Conservation (phyloP, 768 basidiomycete genomes). For the Leccinum ochraceum region DNA sequence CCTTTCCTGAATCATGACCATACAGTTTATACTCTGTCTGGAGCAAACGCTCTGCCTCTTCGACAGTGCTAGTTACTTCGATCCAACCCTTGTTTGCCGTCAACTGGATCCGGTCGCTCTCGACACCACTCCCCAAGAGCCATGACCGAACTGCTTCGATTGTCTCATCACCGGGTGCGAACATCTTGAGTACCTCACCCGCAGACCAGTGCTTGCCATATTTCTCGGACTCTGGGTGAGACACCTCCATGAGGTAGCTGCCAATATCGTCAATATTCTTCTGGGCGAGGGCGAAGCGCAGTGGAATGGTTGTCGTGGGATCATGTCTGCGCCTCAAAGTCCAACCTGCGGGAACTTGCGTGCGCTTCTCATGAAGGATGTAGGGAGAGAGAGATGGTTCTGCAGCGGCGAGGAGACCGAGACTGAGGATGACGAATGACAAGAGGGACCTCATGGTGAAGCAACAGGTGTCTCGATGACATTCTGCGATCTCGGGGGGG, state of each 20-base stretch:
- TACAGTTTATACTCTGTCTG: slow-evolving; percentile 37
- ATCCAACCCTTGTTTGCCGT: slow-evolving; percentile 27
- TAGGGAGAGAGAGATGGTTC: slow-evolving; percentile 22
- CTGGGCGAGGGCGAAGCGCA: slow-evolving; percentile 36
- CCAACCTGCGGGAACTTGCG: slow-evolving; percentile 39
- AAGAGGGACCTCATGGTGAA: slow-evolving; percentile 19
- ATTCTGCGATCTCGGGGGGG: not conserved
- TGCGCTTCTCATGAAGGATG: slow-evolving; percentile 43
- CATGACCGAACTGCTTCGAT: slow-evolving; percentile 29
- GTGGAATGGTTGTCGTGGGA: slow-evolving; percentile 27
- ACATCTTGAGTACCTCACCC: slow-evolving; percentile 27
- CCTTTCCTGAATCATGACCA: slow-evolving; percentile 28
- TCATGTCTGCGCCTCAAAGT: slow-evolving; percentile 38
- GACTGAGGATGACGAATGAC: slow-evolving; percentile 15
- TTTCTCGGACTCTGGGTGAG: slow-evolving; percentile 34
- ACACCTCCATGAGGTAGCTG: slow-evolving; percentile 34
- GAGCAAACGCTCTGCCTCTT: slow-evolving; percentile 36
- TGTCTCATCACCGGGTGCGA: slow-evolving; percentile 29
- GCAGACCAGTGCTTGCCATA: slow-evolving; percentile 37
- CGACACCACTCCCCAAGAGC: slow-evolving; percentile 30
- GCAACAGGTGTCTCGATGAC: not conserved
- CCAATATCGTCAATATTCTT: slow-evolving; percentile 31
- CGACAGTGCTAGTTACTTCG: slow-evolving; percentile 30
- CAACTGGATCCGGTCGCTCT: slow-evolving; percentile 22
- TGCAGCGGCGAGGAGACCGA: slow-evolving; percentile 22